These are phyloP conservation scores for Fraxinus pennsylvanica DNA, from an alignment of 257 asterid genomes.

Conservation along the genomic window DNA sequence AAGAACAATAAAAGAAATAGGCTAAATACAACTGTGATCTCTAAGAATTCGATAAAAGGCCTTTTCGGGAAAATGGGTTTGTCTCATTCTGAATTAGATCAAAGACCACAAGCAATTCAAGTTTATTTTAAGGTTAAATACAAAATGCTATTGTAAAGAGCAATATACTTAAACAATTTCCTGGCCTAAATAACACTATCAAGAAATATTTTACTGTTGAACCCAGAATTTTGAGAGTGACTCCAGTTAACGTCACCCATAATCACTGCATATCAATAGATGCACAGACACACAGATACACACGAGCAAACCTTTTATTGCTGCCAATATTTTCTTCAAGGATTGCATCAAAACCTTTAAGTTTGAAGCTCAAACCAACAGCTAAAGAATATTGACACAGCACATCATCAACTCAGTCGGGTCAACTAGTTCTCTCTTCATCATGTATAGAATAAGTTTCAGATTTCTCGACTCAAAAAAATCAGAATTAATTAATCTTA, in stretches of 20 bases:
- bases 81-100: background rate
- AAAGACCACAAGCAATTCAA: background rate
- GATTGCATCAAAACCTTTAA: background rate
- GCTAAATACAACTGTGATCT: background rate
- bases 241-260: background rate
- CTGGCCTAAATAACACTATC: background rate
- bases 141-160: constrained; percentile 7
- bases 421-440: background rate
- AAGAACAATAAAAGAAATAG: background rate
- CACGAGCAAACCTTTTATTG: background rate
- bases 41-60: background rate
- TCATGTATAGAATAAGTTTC: background rate
- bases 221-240: background rate
- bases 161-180: background rate
- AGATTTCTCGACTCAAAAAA: background rate
- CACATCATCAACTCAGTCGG: background rate
- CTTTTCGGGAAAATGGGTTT: background rate
- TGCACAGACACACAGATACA: background rate
- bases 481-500: background rate
- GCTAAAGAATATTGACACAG: background rate
- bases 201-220: background rate
- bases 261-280: background rate
- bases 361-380: background rate
- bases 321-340: background rate
- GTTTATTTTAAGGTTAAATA: background rate